Percentiles rank a stretch among this genome's conserved stretches.
Conservation (phyloP, 371 early-diverging fungal genomes). For the Lichtheimia hyalospora region DNA sequence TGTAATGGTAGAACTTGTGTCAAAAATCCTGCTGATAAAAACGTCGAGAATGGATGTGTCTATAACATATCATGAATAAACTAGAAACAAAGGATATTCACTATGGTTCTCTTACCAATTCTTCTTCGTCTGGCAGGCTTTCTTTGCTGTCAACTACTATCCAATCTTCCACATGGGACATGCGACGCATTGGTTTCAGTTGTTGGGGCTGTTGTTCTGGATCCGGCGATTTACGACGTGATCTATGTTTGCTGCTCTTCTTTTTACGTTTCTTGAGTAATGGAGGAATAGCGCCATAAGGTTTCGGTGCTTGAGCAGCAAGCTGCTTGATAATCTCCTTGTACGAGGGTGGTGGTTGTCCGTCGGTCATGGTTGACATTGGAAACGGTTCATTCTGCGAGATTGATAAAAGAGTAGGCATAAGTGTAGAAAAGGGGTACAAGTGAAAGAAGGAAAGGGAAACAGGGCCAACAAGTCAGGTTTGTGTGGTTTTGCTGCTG, state of each 20-base stretch:
- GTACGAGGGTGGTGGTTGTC: slow-evolving; percentile 34
- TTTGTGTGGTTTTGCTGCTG: background rate
- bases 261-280: slow-evolving; percentile 31
- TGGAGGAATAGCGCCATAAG: slow-evolving; percentile 58
- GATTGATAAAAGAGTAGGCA: slow-evolving; percentile 25
- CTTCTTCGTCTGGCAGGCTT: slow-evolving; percentile 51
- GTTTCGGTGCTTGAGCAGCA: slow-evolving; percentile 47
- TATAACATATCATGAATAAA: background rate
- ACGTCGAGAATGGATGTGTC: slow-evolving; percentile 34
- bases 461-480: background rate
- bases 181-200: slow-evolving; percentile 30
- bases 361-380: slow-evolving; percentile 24
- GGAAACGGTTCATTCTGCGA: slow-evolving; percentile 29
- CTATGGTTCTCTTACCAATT: slow-evolving; percentile 29
- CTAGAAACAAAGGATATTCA: background rate
- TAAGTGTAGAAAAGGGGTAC: slow-evolving; percentile 10
- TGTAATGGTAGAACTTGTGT: slow-evolving; percentile 50
- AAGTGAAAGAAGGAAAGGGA: background rate
- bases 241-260: slow-evolving; percentile 22
- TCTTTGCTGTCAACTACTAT: slow-evolving; percentile 52
- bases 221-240: slow-evolving; percentile 8
- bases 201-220: slow-evolving; percentile 10
- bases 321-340: slow-evolving; percentile 52
- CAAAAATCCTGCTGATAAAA: slow-evolving; percentile 44
- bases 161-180: slow-evolving; percentile 57